A percentile compares a stretch with the other conserved stretches of the same genome.
Evolutionary conservation across 345 rosid species (phyloP).

Genomic region (Populus tremula): DNA sequence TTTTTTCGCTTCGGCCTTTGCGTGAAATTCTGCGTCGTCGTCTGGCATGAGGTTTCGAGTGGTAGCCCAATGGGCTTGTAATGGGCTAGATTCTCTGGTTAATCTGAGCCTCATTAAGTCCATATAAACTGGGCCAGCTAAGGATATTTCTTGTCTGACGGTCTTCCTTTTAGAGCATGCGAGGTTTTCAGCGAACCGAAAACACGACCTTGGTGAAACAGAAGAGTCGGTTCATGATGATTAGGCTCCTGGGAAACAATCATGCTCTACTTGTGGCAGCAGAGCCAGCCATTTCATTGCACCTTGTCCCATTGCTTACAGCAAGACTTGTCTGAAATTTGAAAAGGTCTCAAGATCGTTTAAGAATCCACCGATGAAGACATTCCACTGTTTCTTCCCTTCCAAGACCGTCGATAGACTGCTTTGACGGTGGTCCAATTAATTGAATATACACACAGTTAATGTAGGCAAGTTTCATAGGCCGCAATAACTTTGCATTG

Average conservation of each 20-base stretch:
- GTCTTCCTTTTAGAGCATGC: background rate
- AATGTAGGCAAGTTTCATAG: background rate
- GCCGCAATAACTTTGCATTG: background rate
- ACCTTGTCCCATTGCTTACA: background rate
- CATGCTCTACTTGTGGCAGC: background rate
- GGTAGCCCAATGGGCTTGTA: background rate
- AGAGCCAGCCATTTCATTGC: background rate
- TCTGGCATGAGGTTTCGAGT: background rate
- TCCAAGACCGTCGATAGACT: background rate
- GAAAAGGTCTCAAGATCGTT: background rate
- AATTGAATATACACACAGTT: background rate
- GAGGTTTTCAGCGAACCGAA: background rate
- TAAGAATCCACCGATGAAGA: background rate
- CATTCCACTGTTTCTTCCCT: background rate
- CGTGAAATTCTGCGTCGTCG: background rate
- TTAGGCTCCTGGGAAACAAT: background rate
- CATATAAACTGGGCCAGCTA: background rate
- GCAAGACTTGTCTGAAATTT: background rate
- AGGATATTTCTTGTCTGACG: too few relatives aligned
- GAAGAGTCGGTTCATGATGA: background rate
- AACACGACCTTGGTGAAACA: background rate
- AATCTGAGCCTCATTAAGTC: background rate
- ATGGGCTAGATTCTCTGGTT: background rate
- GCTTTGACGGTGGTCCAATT: background rate
- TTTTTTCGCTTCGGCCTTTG: background rate